phyloP scores from a whole-genome alignment of 169 alveolate species.

The Cystoisospora suis region DNA sequence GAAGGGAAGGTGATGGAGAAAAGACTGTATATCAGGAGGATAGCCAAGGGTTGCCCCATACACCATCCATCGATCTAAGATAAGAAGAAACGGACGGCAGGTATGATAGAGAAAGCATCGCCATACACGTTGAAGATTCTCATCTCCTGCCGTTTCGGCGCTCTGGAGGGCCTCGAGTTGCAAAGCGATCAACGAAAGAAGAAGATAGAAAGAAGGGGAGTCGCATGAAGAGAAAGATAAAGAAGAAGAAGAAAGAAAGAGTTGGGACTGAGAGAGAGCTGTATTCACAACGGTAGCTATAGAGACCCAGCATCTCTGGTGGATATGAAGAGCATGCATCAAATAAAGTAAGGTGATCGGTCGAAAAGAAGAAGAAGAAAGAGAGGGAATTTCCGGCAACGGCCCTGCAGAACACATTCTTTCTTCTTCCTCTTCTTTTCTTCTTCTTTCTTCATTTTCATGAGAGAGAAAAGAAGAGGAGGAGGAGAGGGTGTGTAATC shows the following conservation, averaged over 20 bases:
- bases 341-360: neutral
- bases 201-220: too few species aligned
- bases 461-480: too few species aligned
- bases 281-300: too few species aligned
- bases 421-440: too few species aligned
- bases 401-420: too few species aligned
- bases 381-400: too few species aligned
- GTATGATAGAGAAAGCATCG: neutral
- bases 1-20: neutral
- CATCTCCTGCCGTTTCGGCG: slow-evolving; percentile 9
- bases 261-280: too few species aligned
- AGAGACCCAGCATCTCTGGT: neutral
- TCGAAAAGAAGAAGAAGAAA: too few species aligned
- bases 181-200: too few species aligned
- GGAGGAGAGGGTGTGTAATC: too few species aligned
- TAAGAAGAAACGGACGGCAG: neutral
- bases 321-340: neutral
- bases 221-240: neutral
- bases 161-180: neutral
- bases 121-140: neutral
- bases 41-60: slow-evolving; percentile 3
- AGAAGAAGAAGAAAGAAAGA: neutral
- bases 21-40: neutral
- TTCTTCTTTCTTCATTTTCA: too few species aligned
- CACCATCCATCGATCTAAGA: neutral